Percentiles rank a stretch among this genome's conserved stretches.
phyloP scores from a whole-genome alignment of 1,139 yeast species.

The Nakaseomyces delphensis region DNA sequence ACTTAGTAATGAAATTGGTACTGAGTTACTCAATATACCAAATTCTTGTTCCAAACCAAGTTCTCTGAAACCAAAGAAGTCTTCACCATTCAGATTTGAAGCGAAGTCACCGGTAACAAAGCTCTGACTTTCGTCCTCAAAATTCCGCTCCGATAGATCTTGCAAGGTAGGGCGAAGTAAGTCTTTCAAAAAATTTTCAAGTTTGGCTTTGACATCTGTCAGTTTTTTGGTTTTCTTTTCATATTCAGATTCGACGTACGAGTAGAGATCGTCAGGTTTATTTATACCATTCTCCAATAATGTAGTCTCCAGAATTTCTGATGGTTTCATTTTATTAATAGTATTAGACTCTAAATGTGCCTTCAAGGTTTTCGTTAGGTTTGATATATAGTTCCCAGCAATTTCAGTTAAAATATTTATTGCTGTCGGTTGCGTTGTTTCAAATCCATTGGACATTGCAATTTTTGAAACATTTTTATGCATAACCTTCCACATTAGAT shows the following conservation, averaged over 20 bases:
- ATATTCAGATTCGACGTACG: slow-evolving; percentile 67
- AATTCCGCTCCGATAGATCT: slow-evolving; percentile 68
- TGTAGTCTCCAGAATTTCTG: slow-evolving; percentile 50
- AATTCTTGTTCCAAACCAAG: slow-evolving; percentile 89
- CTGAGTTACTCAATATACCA: slow-evolving; percentile 74
- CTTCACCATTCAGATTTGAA: slow-evolving; percentile 77
- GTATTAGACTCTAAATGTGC: slow-evolving; percentile 61
- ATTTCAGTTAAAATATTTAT: slow-evolving; percentile 72
- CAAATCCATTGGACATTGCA: slow-evolving; percentile 91
- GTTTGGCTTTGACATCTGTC: slow-evolving; percentile 55
- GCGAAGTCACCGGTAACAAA: slow-evolving; percentile 92
- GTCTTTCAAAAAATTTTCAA: slow-evolving; percentile 70
- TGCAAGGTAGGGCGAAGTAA: slow-evolving; percentile 73
- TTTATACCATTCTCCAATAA: slow-evolving; percentile 78
- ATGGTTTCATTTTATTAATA: slow-evolving; percentile 35
- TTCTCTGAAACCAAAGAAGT: slow-evolving; percentile 93
- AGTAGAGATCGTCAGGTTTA: slow-evolving; percentile 66
- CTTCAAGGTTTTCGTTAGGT: slow-evolving; percentile 63
- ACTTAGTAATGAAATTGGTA: slow-evolving; percentile 72
- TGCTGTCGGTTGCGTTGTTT: slow-evolving; percentile 70
- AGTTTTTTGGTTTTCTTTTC: slow-evolving; percentile 62
- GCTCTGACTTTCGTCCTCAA: slow-evolving; percentile 86
- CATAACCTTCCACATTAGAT: slow-evolving; percentile 57
- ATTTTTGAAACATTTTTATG: slow-evolving; percentile 66
- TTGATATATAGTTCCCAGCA: slow-evolving; percentile 71